Evolutionary conservation across 345 rosid species (phyloP), one percentile per base, ranked within the genome.

Genomic region (Eutrema japonicum): DNA sequence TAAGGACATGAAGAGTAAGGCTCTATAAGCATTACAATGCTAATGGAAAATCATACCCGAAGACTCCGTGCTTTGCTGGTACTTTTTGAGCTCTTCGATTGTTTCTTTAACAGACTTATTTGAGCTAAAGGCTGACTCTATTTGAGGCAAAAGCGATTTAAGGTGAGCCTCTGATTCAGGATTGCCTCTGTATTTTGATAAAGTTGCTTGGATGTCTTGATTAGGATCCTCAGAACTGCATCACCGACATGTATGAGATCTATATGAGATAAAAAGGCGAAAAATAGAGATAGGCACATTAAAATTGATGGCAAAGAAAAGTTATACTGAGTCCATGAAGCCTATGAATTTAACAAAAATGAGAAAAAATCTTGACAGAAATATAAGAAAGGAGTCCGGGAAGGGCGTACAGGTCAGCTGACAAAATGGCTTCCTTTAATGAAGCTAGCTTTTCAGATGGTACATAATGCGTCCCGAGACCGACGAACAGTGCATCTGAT

Each of bases 391-490:
- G 42, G 29, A 36, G 54, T 26, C 62, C 1, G 26, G 63, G 35
- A 13, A 54, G 4, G 38, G 70, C 61, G 5, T 88, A 94, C 98
- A 91, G 74, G 81, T 81, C 70, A 80, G 75, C 78, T 13, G 85
- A 74, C 68, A 91, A 83, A 73, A 94, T 79, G 76, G 85, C 88
- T 71, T 91, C 93, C 85, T 82, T 94, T 55, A 94, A 74, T 29
- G 86, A 85, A 35, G 70, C 81, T 73, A 91, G 71, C 70, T 79
- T 86, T 67, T 70, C 89, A 70, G 93, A 91, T 76, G 89, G 90
- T 67, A 94, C 92, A 22, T 88, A 94, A 77, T 91, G 93, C 14
- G 97, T 87, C 73, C 97, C 97, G 38, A 91, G 85, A 72, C 97
- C 97, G 5, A 85, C 83, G 78, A 78, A 91, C 45, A 94, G 79